Evolutionary conservation across 1,284 basidiomycete genomes (phyloP).

Genomic region (Microbotryum lychnidis-dioicae): DNA sequence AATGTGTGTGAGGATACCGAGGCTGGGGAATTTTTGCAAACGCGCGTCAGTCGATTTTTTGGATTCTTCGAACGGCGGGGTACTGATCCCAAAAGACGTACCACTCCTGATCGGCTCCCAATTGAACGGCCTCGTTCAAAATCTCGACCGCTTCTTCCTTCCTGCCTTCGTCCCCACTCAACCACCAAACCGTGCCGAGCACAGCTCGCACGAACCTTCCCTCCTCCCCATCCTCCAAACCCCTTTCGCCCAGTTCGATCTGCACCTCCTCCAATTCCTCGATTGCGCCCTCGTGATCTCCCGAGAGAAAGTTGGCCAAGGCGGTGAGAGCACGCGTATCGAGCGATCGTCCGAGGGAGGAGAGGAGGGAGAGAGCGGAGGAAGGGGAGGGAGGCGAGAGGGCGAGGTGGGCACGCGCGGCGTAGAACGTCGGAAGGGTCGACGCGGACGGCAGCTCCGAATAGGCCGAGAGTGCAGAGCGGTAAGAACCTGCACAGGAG

Average conservation of each 20-base stretch:
- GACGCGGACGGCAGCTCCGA: conserved; percentile 16
- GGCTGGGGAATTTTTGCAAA: conserved; percentile 3
- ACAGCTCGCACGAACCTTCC: conserved; percentile 61
- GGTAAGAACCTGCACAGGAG: conserved; percentile 29
- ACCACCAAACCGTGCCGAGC: conserved; percentile 72
- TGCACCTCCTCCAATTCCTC: conserved; percentile 76
- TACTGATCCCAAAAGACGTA: conserved; percentile 38
- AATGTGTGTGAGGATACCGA: conserved; percentile 26
- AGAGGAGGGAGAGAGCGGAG: conserved; percentile 50
- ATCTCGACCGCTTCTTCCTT: conserved; percentile 85
- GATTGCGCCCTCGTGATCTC: conserved; percentile 53
- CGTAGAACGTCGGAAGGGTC: conserved; percentile 51
- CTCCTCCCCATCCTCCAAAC: conserved; percentile 56
- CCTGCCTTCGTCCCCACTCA: conserved; percentile 55
- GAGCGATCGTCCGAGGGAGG: conserved; percentile 14
- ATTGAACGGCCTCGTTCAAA: conserved; percentile 55
- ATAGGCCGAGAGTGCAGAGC: conserved; percentile 29
- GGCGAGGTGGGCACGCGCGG: conserved; percentile 74
- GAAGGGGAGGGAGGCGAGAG: conserved; percentile 54
- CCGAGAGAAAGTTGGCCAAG: conserved; percentile 57
- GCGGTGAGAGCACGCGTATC: conserved; percentile 58
- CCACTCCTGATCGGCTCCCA: conserved; percentile 75
- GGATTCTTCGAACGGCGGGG: too few species aligned
- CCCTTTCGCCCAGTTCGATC: conserved; percentile 66
- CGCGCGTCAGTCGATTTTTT: too few species aligned